Conservation (phyloP, 208 protist species). For the Wallacemonas sp. region DNA sequence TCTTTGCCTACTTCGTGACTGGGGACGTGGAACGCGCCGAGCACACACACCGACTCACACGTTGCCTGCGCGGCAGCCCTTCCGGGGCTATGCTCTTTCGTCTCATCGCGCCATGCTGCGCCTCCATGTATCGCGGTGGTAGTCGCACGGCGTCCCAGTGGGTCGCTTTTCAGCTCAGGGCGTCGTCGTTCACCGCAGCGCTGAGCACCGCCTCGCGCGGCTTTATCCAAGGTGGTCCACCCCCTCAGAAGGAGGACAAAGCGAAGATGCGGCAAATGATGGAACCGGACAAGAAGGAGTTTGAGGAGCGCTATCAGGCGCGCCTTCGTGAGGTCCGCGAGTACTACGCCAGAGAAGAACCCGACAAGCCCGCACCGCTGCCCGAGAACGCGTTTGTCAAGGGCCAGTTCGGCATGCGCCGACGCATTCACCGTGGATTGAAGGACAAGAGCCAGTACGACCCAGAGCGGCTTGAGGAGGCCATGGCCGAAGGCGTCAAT, state of each 20-base stretch:
- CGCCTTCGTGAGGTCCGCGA: slow-evolving; percentile 31
- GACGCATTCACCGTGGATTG: slow-evolving; percentile 44
- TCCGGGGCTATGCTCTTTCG: no score
- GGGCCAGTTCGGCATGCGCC: slow-evolving; percentile 82
- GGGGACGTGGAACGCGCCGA: no score
- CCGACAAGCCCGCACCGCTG: slow-evolving; percentile 63
- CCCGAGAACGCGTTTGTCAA: slow-evolving; percentile 66
- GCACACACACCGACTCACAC: no score
- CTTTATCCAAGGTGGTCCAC: slow-evolving; percentile 71
- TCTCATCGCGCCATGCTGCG: no score
- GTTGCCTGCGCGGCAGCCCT: no score
- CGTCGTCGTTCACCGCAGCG: background rate
- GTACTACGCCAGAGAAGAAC: slow-evolving; percentile 51
- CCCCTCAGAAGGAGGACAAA: slow-evolving; percentile 27
- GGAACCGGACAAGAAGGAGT: slow-evolving; percentile 24
- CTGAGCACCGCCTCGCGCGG: slow-evolving; percentile 8
- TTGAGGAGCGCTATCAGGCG: slow-evolving; percentile 34
- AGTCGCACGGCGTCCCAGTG: no score
- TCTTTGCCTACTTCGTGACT: no score
- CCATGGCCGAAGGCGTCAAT: slow-evolving; percentile 55
- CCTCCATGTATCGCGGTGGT: background rate
- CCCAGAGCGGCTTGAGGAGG: slow-evolving; percentile 25
- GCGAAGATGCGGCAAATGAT: slow-evolving; percentile 21
- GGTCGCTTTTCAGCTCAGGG: no score
- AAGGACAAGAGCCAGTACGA: slow-evolving; percentile 28